Conservation (phyloP, 306 rosid species). For the Acacia melanoxylon region DNA sequence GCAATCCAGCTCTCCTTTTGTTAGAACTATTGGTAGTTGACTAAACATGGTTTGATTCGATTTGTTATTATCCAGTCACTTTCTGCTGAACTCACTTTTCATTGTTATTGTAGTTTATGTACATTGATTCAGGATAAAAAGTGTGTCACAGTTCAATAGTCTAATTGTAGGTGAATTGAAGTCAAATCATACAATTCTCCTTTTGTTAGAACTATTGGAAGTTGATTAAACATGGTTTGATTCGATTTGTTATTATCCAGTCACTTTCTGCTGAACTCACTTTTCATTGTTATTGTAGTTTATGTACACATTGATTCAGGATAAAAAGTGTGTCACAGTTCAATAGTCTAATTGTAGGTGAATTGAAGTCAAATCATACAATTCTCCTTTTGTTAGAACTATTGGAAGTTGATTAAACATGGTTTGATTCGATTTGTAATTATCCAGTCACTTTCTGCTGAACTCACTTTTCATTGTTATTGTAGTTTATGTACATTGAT, state of each 20-base stretch:
- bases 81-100: background rate
- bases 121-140: background rate
- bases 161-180: background rate
- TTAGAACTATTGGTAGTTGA: background rate
- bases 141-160: background rate
- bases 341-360: background rate
- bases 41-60: background rate
- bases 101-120: constrained; percentile 2
- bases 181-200: background rate
- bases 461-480: background rate
- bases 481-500: constrained; percentile 2
- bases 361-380: background rate
- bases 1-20: background rate
- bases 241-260: background rate
- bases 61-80: background rate
- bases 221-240: background rate
- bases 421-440: background rate
- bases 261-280: background rate
- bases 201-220: background rate
- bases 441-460: background rate
- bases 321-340: background rate
- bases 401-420: background rate
- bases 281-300: constrained; percentile 5
- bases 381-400: background rate
- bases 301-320: background rate